Percentiles rank a stretch among this genome's conserved stretches.
phyloP scores from a whole-genome alignment of 2,329 filamentous ascomycete genomes.

The Aspergillus nomiae region DNA sequence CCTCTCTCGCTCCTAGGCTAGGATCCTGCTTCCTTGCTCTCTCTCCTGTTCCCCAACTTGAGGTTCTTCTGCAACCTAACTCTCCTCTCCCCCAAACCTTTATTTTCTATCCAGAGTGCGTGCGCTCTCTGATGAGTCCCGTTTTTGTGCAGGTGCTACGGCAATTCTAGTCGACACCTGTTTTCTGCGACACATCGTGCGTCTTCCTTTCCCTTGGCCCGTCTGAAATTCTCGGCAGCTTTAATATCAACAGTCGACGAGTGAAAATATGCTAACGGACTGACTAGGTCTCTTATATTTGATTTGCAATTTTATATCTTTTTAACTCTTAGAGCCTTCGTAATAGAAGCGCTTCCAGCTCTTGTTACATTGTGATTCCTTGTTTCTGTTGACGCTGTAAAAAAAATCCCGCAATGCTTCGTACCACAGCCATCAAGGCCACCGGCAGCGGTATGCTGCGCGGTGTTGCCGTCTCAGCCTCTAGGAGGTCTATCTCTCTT shows the following conservation, averaged over 20 bases:
- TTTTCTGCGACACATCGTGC: conserved; percentile 21
- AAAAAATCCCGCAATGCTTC: conserved; percentile 39
- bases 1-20: conserved; percentile 5
- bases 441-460: conserved; percentile 41
- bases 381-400: conserved; percentile 1
- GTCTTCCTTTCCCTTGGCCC: conserved; percentile 26
- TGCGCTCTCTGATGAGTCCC: conserved; percentile 44
- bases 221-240: conserved; percentile 21
- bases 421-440: conserved; percentile 43
- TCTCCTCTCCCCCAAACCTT: conserved; percentile 8
- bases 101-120: conserved; percentile 29
- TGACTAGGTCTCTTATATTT: background rate
- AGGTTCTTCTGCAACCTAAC: conserved; percentile 9
- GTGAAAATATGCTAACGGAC: background rate
- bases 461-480: conserved; percentile 35
- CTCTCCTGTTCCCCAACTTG: conserved; percentile 4
- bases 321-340: background rate
- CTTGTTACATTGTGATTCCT: background rate
- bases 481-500: conserved; percentile 37
- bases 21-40: conserved; percentile 12
- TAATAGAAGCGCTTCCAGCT: conserved; percentile 3
- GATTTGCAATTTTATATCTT: background rate
- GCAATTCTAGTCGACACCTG: conserved; percentile 45
- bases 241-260: background rate
- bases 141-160: conserved; percentile 42